A percentile compares a stretch with the other conserved stretches of the same genome.
Evolutionary conservation across 495 filamentous ascomycete genomes (phyloP).

Genomic region (Neurospora intermedia): DNA sequence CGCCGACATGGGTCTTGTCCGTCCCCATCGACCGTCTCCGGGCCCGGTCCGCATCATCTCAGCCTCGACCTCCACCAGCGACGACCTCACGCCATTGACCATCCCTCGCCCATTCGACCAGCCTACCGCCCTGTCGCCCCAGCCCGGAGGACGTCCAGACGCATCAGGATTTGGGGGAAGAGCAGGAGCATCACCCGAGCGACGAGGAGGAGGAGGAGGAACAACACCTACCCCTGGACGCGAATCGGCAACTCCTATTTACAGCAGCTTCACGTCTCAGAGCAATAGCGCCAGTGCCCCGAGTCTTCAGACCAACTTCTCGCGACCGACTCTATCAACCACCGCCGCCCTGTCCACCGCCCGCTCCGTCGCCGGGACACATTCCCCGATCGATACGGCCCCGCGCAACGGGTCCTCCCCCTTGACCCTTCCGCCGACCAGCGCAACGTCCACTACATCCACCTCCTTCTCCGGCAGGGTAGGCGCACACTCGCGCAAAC

Average conservation of each 20-base stretch:
- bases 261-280: constrained; percentile 23
- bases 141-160: constrained; percentile 2
- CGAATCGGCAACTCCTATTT: constrained; percentile 24
- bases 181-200: constrained; percentile 32
- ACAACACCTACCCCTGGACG: constrained; percentile 10
- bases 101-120: background rate
- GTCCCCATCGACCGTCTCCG: background rate
- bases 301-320: constrained; percentile 43
- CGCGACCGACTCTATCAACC: constrained; percentile 32
- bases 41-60: background rate
- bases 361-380: constrained; percentile 20
- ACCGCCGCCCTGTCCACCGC: constrained; percentile 27
- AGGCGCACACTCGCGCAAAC: constrained; percentile 37
- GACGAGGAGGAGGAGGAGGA: constrained; percentile 16
- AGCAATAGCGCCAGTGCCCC: constrained; percentile 13
- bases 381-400: constrained; percentile 17
- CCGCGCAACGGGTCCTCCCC: constrained; percentile 31
- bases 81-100: background rate
- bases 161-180: constrained; percentile 5
- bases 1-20: background rate
- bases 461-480: constrained; percentile 10
- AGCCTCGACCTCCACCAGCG: background rate
- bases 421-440: constrained; percentile 28
- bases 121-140: background rate
- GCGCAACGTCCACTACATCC: constrained; percentile 14